Base-by-base conservation (phyloP, 2,329 filamentous ascomycete species). In the Ophiocordyceps polyrhachis-furcata region DNA sequence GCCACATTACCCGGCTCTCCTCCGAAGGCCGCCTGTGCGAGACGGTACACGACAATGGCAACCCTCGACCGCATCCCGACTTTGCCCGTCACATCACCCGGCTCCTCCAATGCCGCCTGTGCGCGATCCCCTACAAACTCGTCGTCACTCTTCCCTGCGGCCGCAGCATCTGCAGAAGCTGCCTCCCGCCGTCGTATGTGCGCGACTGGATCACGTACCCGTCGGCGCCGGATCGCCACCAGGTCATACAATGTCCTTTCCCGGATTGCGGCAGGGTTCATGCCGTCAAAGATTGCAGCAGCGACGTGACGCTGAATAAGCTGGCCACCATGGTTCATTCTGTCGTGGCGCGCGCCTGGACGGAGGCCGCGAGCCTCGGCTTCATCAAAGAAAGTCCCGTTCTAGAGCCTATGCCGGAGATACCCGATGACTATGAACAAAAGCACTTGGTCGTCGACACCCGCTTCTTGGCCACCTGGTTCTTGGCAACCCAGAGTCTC, bases 111-210 rank as follows among this genome's bases (percentile, higher is more conserved):
- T 95, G 88, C 58, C 71, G 71, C 12, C 65, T 73, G 49, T 94
- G 88, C 59, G 83, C 79, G 4, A 67, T 66, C 40, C 79, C 81
- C 1, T 66, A 91, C 28, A 68, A 63, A 41, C 68, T 75, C 9
- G 83, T 87, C 5, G 70, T 86, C 46, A 83, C 83, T 0, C 65
- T 94, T 5, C 86, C 87, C 5, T 95, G 88, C 58, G 86, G 87
- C 25, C 76, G 81, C 55, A 80, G 79, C 12, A 61, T 93, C 12
- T 95, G 88, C 63, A 77, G 73, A 54, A 59, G 61, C 43, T 95
- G 88, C 60, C 62, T 93, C 2, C 87, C 87, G 1, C 62, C 73
- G 42, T 63, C 77, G 2, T 73, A 80, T 53, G 59, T 69, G 15
- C 74, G 86, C 41, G 66, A 67, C 42, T 76, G 84, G 49, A 83